Conservation (phyloP, 768 basidiomycete genomes). For the Coprinellus micaceus region DNA sequence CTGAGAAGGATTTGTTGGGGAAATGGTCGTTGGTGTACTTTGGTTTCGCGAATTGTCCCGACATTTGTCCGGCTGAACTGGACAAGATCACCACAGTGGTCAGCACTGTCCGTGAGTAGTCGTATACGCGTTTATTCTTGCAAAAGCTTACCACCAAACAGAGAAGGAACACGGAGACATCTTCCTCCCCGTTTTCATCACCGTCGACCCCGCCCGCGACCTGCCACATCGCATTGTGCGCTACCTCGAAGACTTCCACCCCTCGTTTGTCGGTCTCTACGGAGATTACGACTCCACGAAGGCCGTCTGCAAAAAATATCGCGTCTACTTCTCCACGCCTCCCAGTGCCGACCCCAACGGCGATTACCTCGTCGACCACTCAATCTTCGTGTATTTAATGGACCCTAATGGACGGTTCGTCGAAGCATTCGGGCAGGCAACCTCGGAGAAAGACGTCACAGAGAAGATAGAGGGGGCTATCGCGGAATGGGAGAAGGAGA, state of each 20-base stretch:
- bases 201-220: constrained; percentile 95
- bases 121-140: constrained; percentile 27
- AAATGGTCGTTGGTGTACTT: constrained; percentile 94
- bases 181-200: constrained; percentile 90
- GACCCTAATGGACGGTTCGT: constrained; percentile 92
- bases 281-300: constrained; percentile 84
- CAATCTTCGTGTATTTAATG: constrained; percentile 98
- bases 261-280: constrained; percentile 81
- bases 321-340: constrained; percentile 97
- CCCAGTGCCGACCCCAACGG: constrained; percentile 82
- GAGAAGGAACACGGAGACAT: constrained; percentile 67
- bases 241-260: constrained; percentile 86
- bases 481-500: constrained; percentile 39
- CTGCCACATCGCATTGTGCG: constrained; percentile 52
- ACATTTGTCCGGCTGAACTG: constrained; percentile 96
- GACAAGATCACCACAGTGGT: constrained; percentile 89
- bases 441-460: constrained; percentile 63
- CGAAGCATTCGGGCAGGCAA: constrained; percentile 91
- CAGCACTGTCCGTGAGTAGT: constrained; percentile 55
- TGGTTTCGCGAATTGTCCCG: constrained; percentile 99
- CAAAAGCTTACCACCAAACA: constrained; percentile 24
- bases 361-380: constrained; percentile 96
- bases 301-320: constrained; percentile 87
- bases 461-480: constrained; percentile 53
- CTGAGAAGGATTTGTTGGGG: constrained; percentile 79